Conservation (phyloP, 176 grass and related monocot genomes). For the Avena insularis region DNA sequence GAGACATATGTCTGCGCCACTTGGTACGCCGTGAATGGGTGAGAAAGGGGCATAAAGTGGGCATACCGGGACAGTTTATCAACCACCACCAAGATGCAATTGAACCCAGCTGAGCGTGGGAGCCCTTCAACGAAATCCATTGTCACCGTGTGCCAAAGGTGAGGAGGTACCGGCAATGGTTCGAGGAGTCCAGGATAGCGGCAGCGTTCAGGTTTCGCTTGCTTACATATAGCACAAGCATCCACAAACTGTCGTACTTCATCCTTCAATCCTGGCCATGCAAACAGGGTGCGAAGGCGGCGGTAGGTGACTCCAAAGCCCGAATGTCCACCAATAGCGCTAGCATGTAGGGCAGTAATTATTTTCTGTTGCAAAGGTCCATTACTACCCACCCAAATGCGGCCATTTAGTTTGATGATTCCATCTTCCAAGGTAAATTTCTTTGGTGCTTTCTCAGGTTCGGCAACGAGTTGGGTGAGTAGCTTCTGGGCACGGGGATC, state of each 20-base stretch:
- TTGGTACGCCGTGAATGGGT: neutral
- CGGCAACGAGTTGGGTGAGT: no score
- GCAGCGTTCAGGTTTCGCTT: neutral
- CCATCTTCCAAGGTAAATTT: no score
- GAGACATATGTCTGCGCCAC: neutral
- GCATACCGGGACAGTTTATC: neutral
- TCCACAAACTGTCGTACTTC: neutral
- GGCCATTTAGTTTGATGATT: no score
- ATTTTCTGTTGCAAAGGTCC: no score
- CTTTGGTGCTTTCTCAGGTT: no score
- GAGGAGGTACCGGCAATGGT: neutral
- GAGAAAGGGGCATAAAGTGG: neutral
- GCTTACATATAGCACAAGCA: neutral
- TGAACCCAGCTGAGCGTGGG: neutral
- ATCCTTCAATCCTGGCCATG: neutral
- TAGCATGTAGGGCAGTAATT: no score
- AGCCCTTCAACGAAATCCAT: neutral
- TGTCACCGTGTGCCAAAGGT: neutral
- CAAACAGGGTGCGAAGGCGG: neutral
- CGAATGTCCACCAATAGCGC: no score
- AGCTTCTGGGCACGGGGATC: no score
- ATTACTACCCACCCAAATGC: no score
- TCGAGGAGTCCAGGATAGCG: neutral
- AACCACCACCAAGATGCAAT: neutral
- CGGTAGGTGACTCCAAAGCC: neutral